Percentiles rank a stretch among this genome's conserved stretches.
Evolutionary conservation across 331 rosid species (phyloP).

Genomic region (Quercus phellos): DNA sequence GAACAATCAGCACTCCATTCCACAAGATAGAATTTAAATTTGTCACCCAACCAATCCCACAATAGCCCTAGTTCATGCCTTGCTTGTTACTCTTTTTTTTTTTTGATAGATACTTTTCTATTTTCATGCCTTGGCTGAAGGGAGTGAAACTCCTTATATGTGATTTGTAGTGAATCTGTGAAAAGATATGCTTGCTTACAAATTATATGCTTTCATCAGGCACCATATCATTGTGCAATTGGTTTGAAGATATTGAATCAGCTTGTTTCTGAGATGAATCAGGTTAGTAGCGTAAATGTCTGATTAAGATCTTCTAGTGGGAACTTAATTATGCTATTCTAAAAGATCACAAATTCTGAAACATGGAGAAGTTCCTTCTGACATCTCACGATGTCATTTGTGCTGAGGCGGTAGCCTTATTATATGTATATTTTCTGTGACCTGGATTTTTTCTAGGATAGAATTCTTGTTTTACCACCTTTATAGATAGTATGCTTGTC

Average conservation of each 20-base stretch:
- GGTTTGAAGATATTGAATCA: conserved; percentile 57
- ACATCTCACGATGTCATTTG: not conserved
- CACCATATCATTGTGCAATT: conserved; percentile 47
- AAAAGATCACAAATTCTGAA: not conserved
- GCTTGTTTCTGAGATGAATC: conserved; percentile 55
- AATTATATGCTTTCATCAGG: conserved; percentile 30
- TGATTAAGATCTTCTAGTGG: not conserved
- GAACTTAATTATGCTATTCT: not conserved
- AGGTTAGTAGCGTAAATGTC: conserved; percentile 27
- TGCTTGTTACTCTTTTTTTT: too few relatives aligned
- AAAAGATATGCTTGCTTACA: conserved; percentile 10
- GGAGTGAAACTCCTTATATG: too few relatives aligned
- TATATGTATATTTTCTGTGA: too few relatives aligned
- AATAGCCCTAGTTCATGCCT: too few relatives aligned
- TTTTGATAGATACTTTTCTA: not conserved
- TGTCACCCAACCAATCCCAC: too few relatives aligned
- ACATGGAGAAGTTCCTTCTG: too few relatives aligned
- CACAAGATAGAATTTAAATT: too few relatives aligned
- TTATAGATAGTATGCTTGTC: too few relatives aligned
- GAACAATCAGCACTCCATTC: too few relatives aligned
- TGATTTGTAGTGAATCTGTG: not conserved
- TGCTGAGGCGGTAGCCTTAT: too few relatives aligned
- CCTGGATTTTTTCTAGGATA: too few relatives aligned
- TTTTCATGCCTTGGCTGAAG: not conserved
- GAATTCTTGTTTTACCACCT: too few relatives aligned